These are phyloP conservation scores for Diaporthe aspalathi DNA, from an alignment of 2,329 filamentous ascomycete genomes.

Conservation along the genomic window DNA sequence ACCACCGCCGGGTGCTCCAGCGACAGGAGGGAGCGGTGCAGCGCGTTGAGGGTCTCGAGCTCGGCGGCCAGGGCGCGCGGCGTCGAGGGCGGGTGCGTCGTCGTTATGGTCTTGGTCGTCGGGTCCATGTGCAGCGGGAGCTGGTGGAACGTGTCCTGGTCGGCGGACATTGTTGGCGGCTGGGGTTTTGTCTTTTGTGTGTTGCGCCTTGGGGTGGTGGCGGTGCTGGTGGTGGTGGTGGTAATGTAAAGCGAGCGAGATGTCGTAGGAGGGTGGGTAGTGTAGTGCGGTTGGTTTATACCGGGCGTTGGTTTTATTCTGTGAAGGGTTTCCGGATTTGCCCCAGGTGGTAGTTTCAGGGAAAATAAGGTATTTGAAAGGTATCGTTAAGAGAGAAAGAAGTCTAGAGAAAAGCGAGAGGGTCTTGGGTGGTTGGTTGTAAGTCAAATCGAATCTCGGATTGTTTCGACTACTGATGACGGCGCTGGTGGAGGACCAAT, in stretches of 20 bases:
- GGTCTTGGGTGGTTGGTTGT: not conserved
- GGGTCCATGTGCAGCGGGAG: conserved; percentile 86
- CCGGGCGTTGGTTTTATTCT: not conserved
- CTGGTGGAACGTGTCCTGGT: conserved; percentile 80
- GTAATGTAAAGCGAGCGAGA: not conserved
- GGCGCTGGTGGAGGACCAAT: not conserved
- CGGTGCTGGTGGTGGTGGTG: no score
- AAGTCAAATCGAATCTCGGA: not conserved
- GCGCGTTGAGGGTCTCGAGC: conserved; percentile 79
- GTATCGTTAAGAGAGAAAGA: not conserved
- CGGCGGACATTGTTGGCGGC: conserved; percentile 47
- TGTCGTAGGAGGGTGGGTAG: not conserved
- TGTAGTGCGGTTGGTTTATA: not conserved
- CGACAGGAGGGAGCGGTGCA: conserved; percentile 79
- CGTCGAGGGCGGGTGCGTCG: conserved; percentile 50
- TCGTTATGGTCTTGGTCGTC: conserved; percentile 79
- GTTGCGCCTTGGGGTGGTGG: not conserved
- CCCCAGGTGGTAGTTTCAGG: not conserved
- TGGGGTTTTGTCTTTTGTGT: no score
- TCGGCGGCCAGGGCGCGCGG: conserved; percentile 69
- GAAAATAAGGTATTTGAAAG: no score
- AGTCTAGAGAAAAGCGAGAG: conserved; percentile 1
- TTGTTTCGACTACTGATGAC: no score
- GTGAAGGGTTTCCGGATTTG: not conserved
- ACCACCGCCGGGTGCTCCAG: conserved; percentile 72